Conservation (phyloP, 495 filamentous ascomycete species). For the Podospora appendiculata region DNA sequence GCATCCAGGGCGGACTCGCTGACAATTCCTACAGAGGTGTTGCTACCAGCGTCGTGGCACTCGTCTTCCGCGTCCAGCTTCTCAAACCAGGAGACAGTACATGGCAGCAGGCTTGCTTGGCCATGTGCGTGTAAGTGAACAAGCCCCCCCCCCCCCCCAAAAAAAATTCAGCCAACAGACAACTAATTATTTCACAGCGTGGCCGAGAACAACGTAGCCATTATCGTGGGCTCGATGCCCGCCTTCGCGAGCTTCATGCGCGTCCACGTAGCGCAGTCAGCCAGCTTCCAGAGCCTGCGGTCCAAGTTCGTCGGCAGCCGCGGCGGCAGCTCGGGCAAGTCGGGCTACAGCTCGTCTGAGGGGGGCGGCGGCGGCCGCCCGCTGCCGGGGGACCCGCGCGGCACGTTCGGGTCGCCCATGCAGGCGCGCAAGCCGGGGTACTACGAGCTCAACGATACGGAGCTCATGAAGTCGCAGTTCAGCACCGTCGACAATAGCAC, state of each 20-base stretch:
- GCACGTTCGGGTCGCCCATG: neutral
- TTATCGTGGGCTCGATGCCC: conserved; percentile 18
- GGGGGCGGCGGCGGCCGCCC: no score
- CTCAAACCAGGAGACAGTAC: neutral
- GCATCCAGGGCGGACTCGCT: neutral
- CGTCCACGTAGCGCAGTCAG: neutral
- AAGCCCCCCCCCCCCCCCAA: neutral
- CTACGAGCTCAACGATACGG: neutral
- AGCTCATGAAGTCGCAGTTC: neutral
- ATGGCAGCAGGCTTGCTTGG: neutral
- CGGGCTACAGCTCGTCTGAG: neutral
- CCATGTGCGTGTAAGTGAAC: neutral
- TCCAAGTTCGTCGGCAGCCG: neutral
- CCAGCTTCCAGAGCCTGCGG: neutral
- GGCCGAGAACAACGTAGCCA: conserved; percentile 5
- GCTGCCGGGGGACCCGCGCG: neutral
- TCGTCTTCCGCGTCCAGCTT: conserved; percentile 1
- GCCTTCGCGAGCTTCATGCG: conserved; percentile 2
- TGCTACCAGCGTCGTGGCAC: conserved; percentile 1
- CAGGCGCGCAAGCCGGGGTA: neutral
- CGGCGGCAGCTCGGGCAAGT: neutral
- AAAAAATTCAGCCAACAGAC: neutral
- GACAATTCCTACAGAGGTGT: neutral
- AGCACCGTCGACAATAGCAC: neutral
- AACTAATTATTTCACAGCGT: neutral